Conservation (phyloP, 352 stramenopile species). For the Globisporangium spinosum region DNA sequence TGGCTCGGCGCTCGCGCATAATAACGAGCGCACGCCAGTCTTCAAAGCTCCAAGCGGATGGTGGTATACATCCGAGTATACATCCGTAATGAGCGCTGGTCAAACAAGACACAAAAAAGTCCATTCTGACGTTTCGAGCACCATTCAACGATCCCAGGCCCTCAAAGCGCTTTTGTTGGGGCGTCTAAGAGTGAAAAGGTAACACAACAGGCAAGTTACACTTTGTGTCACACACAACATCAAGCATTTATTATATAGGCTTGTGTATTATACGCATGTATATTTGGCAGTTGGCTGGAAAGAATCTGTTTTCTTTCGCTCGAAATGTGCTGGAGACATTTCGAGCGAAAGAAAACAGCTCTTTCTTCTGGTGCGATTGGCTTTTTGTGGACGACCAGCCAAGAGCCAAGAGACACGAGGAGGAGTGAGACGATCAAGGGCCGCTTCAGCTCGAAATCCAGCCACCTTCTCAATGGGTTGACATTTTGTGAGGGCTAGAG, state of each 20-base stretch:
- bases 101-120: neutral
- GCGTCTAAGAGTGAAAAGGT: too few relatives aligned
- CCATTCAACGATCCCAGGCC: neutral
- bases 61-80: neutral
- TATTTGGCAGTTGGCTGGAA: neutral
- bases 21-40: neutral
- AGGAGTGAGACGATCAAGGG: neutral
- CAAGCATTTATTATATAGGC: too few relatives aligned
- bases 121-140: neutral
- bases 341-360: neutral
- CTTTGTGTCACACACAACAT: too few relatives aligned
- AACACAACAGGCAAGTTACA: too few relatives aligned
- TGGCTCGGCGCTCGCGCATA: neutral
- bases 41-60: neutral
- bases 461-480: neutral
- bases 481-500: neutral
- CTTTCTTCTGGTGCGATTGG: neutral
- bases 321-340: neutral
- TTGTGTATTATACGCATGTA: neutral
- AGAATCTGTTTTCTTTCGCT: neutral
- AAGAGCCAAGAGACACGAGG: neutral
- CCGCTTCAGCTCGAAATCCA: neutral
- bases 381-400: neutral
- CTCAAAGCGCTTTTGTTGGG: neutral
- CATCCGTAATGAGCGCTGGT: neutral